Base-by-base conservation (phyloP, 2,329 filamentous ascomycete genomes). In the Graphilbum fragrans region DNA sequence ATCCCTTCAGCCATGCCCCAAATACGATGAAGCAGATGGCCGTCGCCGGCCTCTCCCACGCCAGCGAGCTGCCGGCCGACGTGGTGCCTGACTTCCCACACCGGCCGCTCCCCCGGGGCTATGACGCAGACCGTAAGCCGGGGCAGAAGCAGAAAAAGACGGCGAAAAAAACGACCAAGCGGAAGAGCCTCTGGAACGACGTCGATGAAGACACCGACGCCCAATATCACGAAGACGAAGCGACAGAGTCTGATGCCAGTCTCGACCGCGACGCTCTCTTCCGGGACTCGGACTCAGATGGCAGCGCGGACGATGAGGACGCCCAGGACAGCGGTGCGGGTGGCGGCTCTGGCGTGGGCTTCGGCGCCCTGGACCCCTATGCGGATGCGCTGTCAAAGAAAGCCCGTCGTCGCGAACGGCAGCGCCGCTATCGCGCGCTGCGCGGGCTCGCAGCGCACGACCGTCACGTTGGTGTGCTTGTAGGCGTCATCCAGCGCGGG, bases 401-500 rank as follows among this genome's bases (percentile, higher is more conserved):
- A 25, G 23, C 29, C 4, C 41, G 36, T 1, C 39, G 34, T 11
- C 41, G 46, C 16, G 35, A 43, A 21, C 41, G 41, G 22, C 19
- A 37, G 5, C 42, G 47, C 45, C 55, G 43, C 53, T 70, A 42
- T 64, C 64, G 45, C 55, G 67, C 40, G 2, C 36, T 37, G 41
- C 48, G 22, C 25, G 32, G 32, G 38, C 44, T 38, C 34, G 44
- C 45, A 9, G 49, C 46, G 4, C 51, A 55, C 37, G 51, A 51
- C 37, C 65, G 63, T 17, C 80, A 88, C 59, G 59, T 90, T 5
- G 68, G 73, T 42, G 73, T 80, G 11, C 61, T 94, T 43, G 77
- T 77, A 2, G 69, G 79, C 4, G 66, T 88, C 17, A 62, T 92
- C 50, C 81, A 92, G 57, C 74, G 74, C 29, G 85, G 80, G 52